Evolutionary conservation across 805 yeast genomes (phyloP), one percentile per base, ranked within the genome.

Genomic region (Wickerhamiella qilinensis): DNA sequence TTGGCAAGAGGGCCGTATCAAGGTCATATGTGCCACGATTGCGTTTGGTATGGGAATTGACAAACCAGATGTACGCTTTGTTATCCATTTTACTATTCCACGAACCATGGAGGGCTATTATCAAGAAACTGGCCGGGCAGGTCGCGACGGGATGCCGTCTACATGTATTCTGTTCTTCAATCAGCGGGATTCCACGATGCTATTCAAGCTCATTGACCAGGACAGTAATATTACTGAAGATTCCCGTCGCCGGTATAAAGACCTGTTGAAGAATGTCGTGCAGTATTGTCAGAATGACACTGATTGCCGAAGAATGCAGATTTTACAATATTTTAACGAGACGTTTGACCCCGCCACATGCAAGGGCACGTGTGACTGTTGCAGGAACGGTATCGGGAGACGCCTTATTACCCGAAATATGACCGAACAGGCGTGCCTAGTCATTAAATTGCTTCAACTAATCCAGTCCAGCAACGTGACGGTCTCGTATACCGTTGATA

Each of bases 21-120:
- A 77, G 52, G 78, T 86, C 1, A 85, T 91, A 12, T 88, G 96
- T 62, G 98, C 98, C 0, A 91, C 98, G 0, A 80, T 91, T 50
- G 98, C 98, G 0, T 91, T 91, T 66, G 98, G 98, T 20, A 91
- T 91, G 98, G 98, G 98, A 35, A 88, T 91, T 40, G 98, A 91
- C 59, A 91, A 91, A 56, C 81, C 95, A 0, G 93, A 91, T 58
- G 98, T 91, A 11, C 64, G 98, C 35, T 86, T 69, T 62, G 97
- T 91, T 3, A 74, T 83, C 31, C 98, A 91, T 59, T 67, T 78
- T 45, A 81, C 91, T 4, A 60, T 91, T 20, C 96, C 98, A 0
- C 64, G 95, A 50, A 82, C 84, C 38, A 63, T 91, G 46, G 98
- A 91, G 59, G 97, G 96, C 0, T 91, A 91, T 56, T 91, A 91